phyloP scores from a whole-genome alignment of 2,329 filamentous ascomycete species.

The Calonectria pteridis region DNA sequence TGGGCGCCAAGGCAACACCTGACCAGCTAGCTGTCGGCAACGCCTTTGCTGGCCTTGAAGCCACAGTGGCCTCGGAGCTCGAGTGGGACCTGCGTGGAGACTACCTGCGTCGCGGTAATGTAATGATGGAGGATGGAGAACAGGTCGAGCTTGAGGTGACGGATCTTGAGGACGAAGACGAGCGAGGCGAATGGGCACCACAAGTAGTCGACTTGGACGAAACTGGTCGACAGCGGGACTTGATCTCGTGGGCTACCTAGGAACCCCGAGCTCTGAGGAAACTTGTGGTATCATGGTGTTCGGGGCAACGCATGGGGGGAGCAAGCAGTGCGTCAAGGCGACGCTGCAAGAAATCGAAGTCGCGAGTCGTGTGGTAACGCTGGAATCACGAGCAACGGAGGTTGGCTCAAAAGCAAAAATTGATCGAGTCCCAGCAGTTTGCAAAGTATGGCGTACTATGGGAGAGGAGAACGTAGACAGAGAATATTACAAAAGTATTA shows the following conservation, averaged over 20 bases:
- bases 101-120: constrained; percentile 61
- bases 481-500: not conserved
- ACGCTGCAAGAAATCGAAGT: not conserved
- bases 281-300: constrained; percentile 5
- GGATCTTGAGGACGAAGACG: constrained; percentile 67
- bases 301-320: not conserved
- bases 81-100: constrained; percentile 69
- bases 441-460: not conserved
- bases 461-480: not conserved
- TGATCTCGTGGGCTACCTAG: constrained; percentile 62
- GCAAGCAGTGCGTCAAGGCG: not conserved
- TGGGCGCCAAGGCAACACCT: constrained; percentile 49
- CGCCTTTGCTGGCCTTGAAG: constrained; percentile 58
- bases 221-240: constrained; percentile 62
- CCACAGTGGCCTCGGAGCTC: constrained; percentile 51
- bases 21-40: constrained; percentile 59
- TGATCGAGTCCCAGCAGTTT: not conserved
- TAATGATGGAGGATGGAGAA: constrained; percentile 67
- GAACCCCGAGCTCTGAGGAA: constrained; percentile 16
- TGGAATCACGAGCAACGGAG: not conserved
- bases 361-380: not conserved
- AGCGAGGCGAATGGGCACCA: constrained; percentile 65
- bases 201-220: constrained; percentile 67
- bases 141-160: constrained; percentile 60
- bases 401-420: not conserved